A percentile compares a stretch with the other conserved stretches of the same genome.
These are phyloP conservation scores for Aureobasidium sp. DNA, from an alignment of 2,329 filamentous ascomycete species.

Conservation along the genomic window DNA sequence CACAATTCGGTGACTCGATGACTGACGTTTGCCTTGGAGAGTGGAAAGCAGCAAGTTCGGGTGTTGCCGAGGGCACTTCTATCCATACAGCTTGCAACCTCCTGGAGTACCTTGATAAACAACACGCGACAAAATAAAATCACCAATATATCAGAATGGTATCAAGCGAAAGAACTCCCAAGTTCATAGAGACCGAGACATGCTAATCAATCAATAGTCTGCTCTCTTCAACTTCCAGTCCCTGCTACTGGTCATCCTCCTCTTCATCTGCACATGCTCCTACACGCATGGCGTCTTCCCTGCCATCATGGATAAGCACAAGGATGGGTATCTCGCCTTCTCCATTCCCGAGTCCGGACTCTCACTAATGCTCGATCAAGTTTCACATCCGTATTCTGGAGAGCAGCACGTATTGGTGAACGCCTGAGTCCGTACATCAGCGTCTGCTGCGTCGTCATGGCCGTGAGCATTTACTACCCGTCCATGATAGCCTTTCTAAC, in stretches of 20 bases:
- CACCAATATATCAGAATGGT: neutral
- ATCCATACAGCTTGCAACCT: slow-evolving; percentile 8
- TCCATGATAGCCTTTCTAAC: neutral
- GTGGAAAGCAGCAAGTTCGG: neutral
- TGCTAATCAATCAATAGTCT: slow-evolving; percentile 47
- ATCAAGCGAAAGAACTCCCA: neutral
- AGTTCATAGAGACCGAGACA: neutral
- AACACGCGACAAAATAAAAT: neutral
- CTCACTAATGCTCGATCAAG: slow-evolving; percentile 32
- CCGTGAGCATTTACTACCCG: slow-evolving; percentile 47
- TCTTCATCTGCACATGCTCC: slow-evolving; percentile 91
- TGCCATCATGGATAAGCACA: slow-evolving; percentile 82
- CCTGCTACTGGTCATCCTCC: slow-evolving; percentile 83
- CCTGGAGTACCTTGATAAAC: neutral
- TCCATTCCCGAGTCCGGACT: neutral
- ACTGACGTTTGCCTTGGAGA: neutral
- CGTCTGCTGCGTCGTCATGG: slow-evolving; percentile 88
- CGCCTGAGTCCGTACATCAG: slow-evolving; percentile 90
- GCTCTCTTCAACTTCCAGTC: slow-evolving; percentile 99
- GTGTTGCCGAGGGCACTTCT: neutral
- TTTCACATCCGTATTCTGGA: slow-evolving; percentile 86
- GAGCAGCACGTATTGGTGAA: slow-evolving; percentile 86
- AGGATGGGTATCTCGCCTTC: slow-evolving; percentile 58
- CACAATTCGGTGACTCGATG: neutral
- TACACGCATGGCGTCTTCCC: slow-evolving; percentile 90